phyloP scores from a whole-genome alignment of 1,139 yeast species.

The Hansenula lynferdii region DNA sequence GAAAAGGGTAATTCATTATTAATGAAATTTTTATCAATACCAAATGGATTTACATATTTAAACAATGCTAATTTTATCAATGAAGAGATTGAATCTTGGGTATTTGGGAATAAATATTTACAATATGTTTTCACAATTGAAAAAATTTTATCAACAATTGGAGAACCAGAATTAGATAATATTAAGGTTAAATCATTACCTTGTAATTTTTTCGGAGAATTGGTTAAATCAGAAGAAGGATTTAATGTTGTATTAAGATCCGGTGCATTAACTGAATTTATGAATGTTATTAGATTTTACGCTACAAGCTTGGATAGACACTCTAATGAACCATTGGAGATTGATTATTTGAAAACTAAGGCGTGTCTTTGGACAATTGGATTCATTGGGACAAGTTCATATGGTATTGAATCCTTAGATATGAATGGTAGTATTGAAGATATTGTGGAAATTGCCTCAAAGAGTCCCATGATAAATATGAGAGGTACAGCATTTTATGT shows the following conservation, averaged over 20 bases:
- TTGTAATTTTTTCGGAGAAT: constrained; percentile 71
- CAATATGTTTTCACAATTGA: constrained; percentile 52
- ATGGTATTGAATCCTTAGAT: constrained; percentile 66
- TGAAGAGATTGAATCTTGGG: constrained; percentile 56
- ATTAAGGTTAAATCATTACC: constrained; percentile 34
- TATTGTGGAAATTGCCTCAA: constrained; percentile 46
- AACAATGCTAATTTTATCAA: constrained; percentile 47
- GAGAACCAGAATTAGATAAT: constrained; percentile 5
- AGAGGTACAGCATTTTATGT: constrained; percentile 76
- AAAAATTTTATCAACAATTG: constrained; percentile 18
- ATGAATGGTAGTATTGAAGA: constrained; percentile 53
- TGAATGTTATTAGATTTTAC: constrained; percentile 34
- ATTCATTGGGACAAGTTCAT: constrained; percentile 63
- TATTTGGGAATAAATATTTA: constrained; percentile 43
- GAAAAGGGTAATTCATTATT: constrained; percentile 40
- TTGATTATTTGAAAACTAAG: constrained; percentile 44
- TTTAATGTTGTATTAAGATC: constrained; percentile 42
- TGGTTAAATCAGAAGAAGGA: constrained; percentile 82
- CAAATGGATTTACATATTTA: constrained; percentile 51
- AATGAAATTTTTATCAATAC: constrained; percentile 48
- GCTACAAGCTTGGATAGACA: constrained; percentile 12
- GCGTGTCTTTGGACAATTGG: constrained; percentile 92
- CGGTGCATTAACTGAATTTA: constrained; percentile 43
- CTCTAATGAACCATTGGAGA: constrained; percentile 22
- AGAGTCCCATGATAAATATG: constrained; percentile 56